A percentile compares a stretch with the other conserved stretches of the same genome.
These are phyloP conservation scores for Cylindrotheca closterium DNA, from an alignment of 108 stramenopile species.

Conservation along the genomic window DNA sequence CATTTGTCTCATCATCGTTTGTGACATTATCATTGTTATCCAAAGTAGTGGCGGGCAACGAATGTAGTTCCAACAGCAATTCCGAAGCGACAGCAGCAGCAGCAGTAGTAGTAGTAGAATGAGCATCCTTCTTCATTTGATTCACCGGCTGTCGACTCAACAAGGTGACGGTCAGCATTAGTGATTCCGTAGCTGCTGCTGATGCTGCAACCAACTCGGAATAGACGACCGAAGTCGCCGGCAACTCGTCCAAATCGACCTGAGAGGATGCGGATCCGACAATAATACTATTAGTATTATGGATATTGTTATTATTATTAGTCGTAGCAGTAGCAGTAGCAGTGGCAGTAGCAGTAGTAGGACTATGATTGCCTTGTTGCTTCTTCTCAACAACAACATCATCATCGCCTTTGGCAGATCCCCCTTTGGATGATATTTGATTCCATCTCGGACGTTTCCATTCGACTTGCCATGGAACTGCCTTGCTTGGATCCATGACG, in stretches of 20 bases:
- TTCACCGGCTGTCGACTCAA: neutral
- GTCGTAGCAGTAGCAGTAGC: neutral
- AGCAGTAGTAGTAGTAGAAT: neutral
- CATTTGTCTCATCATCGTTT: no score
- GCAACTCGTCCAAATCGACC: neutral
- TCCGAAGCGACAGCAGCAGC: neutral
- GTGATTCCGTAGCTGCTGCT: neutral
- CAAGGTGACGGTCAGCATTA: conserved; percentile 8
- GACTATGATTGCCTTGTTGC: no score
- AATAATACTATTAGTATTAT: neutral
- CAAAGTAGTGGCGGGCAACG: neutral
- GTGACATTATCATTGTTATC: neutral
- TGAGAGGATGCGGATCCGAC: conserved; percentile 15
- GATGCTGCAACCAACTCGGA: neutral
- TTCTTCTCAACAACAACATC: no score
- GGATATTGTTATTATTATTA: neutral
- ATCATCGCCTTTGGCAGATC: no score
- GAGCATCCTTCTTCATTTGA: neutral
- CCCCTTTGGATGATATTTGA: neutral
- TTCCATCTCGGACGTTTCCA: conserved; percentile 19
- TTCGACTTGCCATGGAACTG: conserved; percentile 18
- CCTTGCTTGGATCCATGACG: neutral
- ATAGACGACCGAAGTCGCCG: neutral
- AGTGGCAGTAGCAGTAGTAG: neutral
- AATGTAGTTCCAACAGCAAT: neutral